Evolutionary conservation across 75 land plant genomes (phyloP), one percentile per base, ranked within the genome.

Genomic region (Selaginella moellendorffii): DNA sequence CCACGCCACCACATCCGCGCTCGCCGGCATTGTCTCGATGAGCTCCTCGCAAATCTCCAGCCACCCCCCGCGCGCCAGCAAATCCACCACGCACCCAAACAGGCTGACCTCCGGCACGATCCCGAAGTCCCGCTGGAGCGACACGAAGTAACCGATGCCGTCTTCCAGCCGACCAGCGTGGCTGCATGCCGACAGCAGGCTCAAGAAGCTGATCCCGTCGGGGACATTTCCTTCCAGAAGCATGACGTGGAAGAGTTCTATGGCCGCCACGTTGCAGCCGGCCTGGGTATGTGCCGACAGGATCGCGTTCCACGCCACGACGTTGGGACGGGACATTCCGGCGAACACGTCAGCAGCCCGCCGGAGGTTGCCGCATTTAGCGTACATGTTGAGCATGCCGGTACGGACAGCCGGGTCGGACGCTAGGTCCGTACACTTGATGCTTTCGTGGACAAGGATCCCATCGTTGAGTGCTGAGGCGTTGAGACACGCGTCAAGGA

Each of bases 251-350:
- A 36, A 36, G 14, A 36, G 46, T n/a, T 36, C 46, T 36, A 36
- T 36, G 14, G 46, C 14, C 10, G 5, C 14, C 14, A 5, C 14
- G 46, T 5, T 14, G 0, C 69, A 28, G 10, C 62, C 85, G 68
- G 66, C 71, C 65, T 72, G 63, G 23, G 81, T 68, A 62, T 60
- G 71, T 18, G 31, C 36, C 2, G 62, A 24, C 19, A 83, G 56
- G 29, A 83, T 65, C 5, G 77, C 80, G 61, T 77, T 75, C 80
- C 83, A 80, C 25, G 74, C 64, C 53, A 64, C 77, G 1, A 76
- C 54, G 59, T 74, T 71, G 31, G 8, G 59, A 30, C 66, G 75
- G 2, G 61, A 63, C 75, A 74, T 74, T 31, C 31, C 21, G 28
- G 70, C 54, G 30, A 83, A 83, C 20, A 74, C 22, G 14, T 52